Percentiles rank a stretch among this genome's conserved stretches.
Conservation (phyloP, 2,329 filamentous ascomycete genomes). For the Magnaporthiopsis incrustans region DNA sequence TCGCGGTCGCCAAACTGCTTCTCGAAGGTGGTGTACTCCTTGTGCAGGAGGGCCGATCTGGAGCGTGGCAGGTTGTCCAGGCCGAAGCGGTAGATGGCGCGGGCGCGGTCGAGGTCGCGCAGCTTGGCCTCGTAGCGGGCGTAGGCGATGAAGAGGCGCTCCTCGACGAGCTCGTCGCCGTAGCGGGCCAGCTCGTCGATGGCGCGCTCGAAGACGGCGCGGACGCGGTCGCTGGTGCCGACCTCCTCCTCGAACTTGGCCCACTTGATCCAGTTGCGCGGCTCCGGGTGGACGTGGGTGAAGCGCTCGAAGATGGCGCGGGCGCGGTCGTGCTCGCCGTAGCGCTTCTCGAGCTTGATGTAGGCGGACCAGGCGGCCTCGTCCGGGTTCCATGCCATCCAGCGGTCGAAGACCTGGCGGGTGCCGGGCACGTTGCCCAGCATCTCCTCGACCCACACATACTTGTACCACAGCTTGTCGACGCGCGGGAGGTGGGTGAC, state of each 20-base stretch:
- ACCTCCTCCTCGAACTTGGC: constrained; percentile 94
- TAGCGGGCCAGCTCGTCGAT: constrained; percentile 68
- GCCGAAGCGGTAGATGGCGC: constrained; percentile 95
- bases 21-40: constrained; percentile 93
- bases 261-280: constrained; percentile 98
- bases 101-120: constrained; percentile 87
- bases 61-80: constrained; percentile 85
- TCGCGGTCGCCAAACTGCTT: constrained; percentile 94
- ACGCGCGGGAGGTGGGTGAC: constrained; percentile 84
- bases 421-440: constrained; percentile 89
- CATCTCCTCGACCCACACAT: constrained; percentile 98
- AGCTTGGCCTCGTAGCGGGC: constrained; percentile 91
- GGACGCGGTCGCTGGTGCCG: constrained; percentile 82
- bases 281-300: constrained; percentile 86
- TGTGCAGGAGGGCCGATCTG: constrained; percentile 77
- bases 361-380: constrained; percentile 94
- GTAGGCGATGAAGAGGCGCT: constrained; percentile 91
- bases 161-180: constrained; percentile 83
- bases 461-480: constrained; percentile 99
- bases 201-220: constrained; percentile 83
- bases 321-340: constrained; percentile 85
- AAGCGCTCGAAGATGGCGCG: constrained; percentile 84
- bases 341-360: constrained; percentile 94
- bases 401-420: constrained; percentile 89
- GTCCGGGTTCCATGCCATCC: constrained; percentile 98